A percentile compares a stretch with the other conserved stretches of the same genome.
phyloP scores from a whole-genome alignment of 192 early-diverging fungal genomes.

The Ambispora gerdemannii region DNA sequence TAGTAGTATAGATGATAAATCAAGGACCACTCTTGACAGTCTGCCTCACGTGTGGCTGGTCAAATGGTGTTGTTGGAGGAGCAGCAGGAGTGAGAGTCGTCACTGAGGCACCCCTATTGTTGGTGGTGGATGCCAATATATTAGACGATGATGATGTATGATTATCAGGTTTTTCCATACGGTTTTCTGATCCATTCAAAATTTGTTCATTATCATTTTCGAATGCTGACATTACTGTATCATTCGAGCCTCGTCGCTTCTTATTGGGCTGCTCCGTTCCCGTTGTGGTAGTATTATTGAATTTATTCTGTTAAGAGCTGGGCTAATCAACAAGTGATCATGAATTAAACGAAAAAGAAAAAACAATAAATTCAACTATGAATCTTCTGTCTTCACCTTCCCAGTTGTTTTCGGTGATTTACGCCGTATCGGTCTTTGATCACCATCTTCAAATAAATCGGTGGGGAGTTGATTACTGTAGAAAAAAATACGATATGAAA shows the following conservation, averaged over 20 bases:
- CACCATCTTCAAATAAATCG: slow-evolving; percentile 42
- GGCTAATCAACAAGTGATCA: slow-evolving; percentile 10
- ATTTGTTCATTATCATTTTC: background rate
- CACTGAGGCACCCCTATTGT: slow-evolving; percentile 21
- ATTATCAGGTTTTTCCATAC: background rate
- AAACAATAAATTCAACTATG: background rate
- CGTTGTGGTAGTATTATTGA: too few relatives aligned
- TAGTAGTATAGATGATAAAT: background rate
- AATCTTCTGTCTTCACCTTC: slow-evolving; percentile 33
- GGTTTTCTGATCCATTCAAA: background rate
- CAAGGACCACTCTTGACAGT: background rate
- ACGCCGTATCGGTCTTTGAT: slow-evolving; percentile 32
- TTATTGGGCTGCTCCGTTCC: slow-evolving; percentile 31
- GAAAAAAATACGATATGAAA: too few relatives aligned
- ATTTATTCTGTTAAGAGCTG: slow-evolving; percentile 25
- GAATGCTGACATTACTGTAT: background rate
- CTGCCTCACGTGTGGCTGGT: background rate
- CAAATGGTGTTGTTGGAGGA: background rate
- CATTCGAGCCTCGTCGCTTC: slow-evolving; percentile 36
- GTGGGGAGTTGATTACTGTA: slow-evolving; percentile 36
- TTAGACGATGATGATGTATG: background rate
- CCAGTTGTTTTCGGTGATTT: slow-evolving; percentile 37
- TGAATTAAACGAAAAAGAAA: slow-evolving; percentile 8
- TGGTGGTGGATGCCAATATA: too few relatives aligned
- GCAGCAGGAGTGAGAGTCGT: slow-evolving; percentile 6